phyloP scores from a whole-genome alignment of 1,139 yeast species.

The Debaryomyces sp. region DNA sequence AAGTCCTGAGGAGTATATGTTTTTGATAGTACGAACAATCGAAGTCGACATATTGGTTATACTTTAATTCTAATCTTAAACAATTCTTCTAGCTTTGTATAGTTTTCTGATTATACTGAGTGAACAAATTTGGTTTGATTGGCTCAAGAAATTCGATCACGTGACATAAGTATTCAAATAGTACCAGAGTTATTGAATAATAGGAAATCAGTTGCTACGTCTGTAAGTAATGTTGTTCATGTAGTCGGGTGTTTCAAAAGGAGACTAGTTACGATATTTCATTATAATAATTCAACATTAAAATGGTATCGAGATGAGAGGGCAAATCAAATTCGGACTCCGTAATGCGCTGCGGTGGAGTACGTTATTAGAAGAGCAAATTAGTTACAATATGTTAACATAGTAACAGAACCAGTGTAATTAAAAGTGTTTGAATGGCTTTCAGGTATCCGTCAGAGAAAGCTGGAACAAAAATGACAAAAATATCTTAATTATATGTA shows the following conservation, averaged over 20 bases:
- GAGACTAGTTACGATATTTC: background rate
- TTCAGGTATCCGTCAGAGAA: background rate
- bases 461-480: background rate
- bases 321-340: background rate
- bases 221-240: background rate
- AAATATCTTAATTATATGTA: background rate
- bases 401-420: background rate
- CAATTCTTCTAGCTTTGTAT: background rate
- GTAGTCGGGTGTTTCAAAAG: background rate
- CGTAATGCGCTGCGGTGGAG: too few relatives aligned
- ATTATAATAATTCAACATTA: background rate
- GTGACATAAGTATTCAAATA: background rate
- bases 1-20: slow-evolving; percentile 67
- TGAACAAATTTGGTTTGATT: slow-evolving; percentile 6
- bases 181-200: background rate
- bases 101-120: background rate
- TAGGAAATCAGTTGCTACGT: background rate
- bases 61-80: background rate
- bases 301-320: background rate
- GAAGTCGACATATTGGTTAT: slow-evolving; percentile 55
- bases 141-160: slow-evolving; percentile 1
- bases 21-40: slow-evolving; percentile 60
- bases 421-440: background rate
- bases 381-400: too few relatives aligned
- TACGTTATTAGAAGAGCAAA: background rate